These are phyloP conservation scores for Kodamaea arcana DNA, from an alignment of 1,139 yeast genomes.

Conservation along the genomic window DNA sequence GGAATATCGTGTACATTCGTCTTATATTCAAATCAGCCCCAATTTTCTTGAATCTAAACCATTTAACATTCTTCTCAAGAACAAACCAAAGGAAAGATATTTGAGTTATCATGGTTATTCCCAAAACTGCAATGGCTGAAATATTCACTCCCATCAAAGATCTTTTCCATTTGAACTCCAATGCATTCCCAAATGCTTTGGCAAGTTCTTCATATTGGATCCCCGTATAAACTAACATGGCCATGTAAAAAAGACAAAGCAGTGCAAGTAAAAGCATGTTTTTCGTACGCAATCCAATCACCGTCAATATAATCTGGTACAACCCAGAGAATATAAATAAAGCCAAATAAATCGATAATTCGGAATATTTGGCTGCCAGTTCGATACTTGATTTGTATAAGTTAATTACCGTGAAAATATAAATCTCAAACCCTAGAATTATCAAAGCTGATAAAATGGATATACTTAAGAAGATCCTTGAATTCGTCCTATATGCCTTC, in stretches of 20 bases:
- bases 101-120: constrained; percentile 34
- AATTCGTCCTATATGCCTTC: constrained; percentile 11
- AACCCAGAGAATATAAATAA: constrained; percentile 24
- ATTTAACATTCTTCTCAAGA: constrained; percentile 41
- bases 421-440: constrained; percentile 27
- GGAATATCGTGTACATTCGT: constrained; percentile 38
- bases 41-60: constrained; percentile 48
- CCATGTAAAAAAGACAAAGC: constrained; percentile 42
- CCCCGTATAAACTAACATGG: constrained; percentile 49
- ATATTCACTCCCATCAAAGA: constrained; percentile 38
- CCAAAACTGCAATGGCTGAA: constrained; percentile 45
- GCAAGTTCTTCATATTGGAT: constrained; percentile 46
- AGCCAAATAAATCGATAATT: constrained; percentile 22
- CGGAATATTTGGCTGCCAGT: constrained; percentile 15
- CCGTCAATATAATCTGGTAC: constrained; percentile 31
- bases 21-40: constrained; percentile 47
- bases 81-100: constrained; percentile 29
- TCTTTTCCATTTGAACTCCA: constrained; percentile 21
- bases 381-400: constrained; percentile 21
- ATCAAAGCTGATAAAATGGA: constrained; percentile 30
- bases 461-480: constrained; percentile 21
- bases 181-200: constrained; percentile 18
- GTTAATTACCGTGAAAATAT: constrained; percentile 35
- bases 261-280: constrained; percentile 41
- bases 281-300: constrained; percentile 40